Conservation (phyloP, 805 yeast genomes). For the Pichia manshurica region DNA sequence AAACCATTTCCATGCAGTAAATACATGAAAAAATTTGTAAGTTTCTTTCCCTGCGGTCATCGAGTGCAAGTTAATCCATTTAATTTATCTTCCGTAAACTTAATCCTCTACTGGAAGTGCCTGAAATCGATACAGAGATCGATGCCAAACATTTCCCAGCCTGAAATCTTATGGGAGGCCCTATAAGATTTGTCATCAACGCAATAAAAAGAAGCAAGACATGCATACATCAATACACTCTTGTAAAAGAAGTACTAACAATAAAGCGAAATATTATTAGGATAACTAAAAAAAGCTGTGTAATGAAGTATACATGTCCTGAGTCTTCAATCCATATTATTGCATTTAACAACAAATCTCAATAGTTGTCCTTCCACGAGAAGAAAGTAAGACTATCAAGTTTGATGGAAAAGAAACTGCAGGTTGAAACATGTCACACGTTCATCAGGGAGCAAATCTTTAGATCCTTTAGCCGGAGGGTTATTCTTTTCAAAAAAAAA, state of each 20-base stretch:
- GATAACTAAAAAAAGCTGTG: constrained; percentile 1
- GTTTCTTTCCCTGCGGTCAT: constrained; percentile 20
- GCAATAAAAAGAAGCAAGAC: constrained; percentile 10
- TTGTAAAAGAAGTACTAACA: neutral
- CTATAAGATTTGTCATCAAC: neutral
- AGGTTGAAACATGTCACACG: constrained; percentile 6
- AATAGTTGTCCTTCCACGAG: neutral
- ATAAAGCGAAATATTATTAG: neutral
- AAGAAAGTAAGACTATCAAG: neutral
- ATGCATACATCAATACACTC: constrained; percentile 7
- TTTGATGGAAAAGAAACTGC: constrained; percentile 1
- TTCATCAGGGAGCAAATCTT: constrained; percentile 22
- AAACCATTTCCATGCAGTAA: neutral
- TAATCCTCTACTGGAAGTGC: constrained; percentile 19
- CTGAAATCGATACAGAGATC: neutral
- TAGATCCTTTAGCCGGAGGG: constrained; percentile 29
- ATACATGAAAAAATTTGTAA: neutral
- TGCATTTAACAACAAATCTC: too few relatives aligned
- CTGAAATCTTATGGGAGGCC: neutral
- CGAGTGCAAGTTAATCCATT: constrained; percentile 19
- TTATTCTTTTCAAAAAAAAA: neutral
- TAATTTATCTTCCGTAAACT: constrained; percentile 17
- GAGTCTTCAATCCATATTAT: neutral
- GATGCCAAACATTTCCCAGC: constrained; percentile 6
- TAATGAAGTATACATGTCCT: constrained; percentile 3